Evolutionary conservation across 768 basidiomycete species (phyloP).

Genomic region (Lactarius deliciosus): DNA sequence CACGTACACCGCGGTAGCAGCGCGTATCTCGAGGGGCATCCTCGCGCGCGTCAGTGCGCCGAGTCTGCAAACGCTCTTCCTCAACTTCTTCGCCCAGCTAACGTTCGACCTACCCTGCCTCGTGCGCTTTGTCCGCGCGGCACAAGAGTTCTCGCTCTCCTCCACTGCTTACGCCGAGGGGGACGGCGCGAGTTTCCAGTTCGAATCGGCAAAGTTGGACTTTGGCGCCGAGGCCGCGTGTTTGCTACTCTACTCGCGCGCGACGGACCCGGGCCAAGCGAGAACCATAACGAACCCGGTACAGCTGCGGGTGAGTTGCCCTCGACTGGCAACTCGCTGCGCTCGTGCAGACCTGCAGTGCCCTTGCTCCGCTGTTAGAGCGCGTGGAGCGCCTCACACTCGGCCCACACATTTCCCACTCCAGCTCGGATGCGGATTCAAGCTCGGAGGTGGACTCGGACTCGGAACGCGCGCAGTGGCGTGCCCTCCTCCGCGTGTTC

Average conservation of each 20-base stretch:
- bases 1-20: slow-evolving; percentile 1
- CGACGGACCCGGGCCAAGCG: not conserved
- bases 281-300: not conserved
- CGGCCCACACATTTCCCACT: not conserved
- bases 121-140: no score
- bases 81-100: slow-evolving; percentile 10
- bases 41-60: not conserved
- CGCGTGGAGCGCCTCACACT: not conserved
- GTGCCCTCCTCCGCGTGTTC: not conserved
- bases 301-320: not conserved
- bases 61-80: not conserved
- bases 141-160: no score
- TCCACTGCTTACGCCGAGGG: no score
- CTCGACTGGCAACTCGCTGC: not conserved
- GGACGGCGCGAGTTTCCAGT: no score
- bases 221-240: no score
- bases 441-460: not conserved
- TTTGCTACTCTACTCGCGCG: no score
- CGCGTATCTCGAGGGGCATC: slow-evolving; percentile 5
- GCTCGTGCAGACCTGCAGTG: not conserved
- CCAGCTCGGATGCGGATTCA: no score
- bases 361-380: not conserved
- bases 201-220: no score
- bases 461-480: not conserved
- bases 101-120: slow-evolving; percentile 1